Evolutionary conservation across 2,329 filamentous ascomycete genomes (phyloP), one percentile per base, ranked within the genome.

Genomic region (Diplodia mutila): DNA sequence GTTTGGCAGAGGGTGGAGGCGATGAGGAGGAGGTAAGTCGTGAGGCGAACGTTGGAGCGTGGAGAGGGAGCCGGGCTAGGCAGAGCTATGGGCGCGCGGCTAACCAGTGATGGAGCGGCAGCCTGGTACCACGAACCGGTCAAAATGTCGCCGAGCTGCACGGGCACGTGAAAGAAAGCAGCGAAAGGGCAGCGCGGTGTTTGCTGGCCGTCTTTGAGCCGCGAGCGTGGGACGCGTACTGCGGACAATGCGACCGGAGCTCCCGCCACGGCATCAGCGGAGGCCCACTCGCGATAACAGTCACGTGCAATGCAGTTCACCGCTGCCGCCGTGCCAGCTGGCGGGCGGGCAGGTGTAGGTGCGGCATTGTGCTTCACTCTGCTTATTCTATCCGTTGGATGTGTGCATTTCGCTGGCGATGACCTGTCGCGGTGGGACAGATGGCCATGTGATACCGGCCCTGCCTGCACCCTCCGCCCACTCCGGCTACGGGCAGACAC

Each of bases 311-410:
- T n/a, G 27, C 49, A 52, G 23, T 52, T 27, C 25, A 52, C 42
- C 42, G 42, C 23, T 29, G 49, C 25, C 25, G 49, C 49, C 21
- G 7, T 52, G 27, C 27, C 52, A 34, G 27, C 52, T 34, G 52
- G 18, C 52, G 27, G 52, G 39, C 39, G 39, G 29, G 34, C 34
- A 37, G 34, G 34, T 37, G 34, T 25, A 32, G 39, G 39, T 27
- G 42, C 42, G n/a, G 39, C 39, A 46, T 63, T 63, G 59, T 63
- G 59, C 59, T 48, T 63, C 59, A 63, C n/a, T 37, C 57, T n/a
- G 34, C 37, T 59, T 59, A 23, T 46, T 27, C 37, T 48, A 11
- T 23, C 23, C 39, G 39, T 42, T 42, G 37, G 46, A 61, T 48
- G n/a, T 27, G 46, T 42, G 21, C 57, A 48, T 42, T 61, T 48